Percentiles rank a stretch among this genome's conserved stretches.
Evolutionary conservation across 148 eudicot species (phyloP).

Genomic region (Suaeda aralocaspica): DNA sequence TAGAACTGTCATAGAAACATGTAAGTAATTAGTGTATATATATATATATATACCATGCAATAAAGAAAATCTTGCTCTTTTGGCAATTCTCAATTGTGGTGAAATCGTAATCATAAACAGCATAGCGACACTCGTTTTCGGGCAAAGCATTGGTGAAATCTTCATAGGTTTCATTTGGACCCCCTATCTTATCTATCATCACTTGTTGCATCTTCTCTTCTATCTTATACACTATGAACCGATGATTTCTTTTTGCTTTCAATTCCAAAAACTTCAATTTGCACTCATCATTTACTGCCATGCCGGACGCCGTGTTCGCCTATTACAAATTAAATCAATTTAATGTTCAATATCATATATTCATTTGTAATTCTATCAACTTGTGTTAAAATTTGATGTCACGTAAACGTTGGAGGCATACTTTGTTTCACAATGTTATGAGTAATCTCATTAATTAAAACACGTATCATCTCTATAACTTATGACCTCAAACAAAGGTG

Average conservation of each 20-base stretch:
- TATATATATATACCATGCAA: conserved; percentile 48
- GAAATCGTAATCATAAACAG: conserved; percentile 41
- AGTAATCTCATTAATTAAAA: too few species aligned
- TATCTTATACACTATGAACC: conserved; percentile 39
- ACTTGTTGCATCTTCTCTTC: conserved; percentile 40
- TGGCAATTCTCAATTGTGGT: conserved; percentile 39
- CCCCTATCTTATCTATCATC: conserved; percentile 36
- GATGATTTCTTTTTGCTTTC: conserved; percentile 34
- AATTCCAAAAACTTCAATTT: conserved; percentile 41
- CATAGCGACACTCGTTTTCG: conserved; percentile 38
- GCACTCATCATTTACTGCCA: conserved; percentile 48
- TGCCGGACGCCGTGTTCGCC: conserved; percentile 47
- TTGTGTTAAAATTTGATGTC: too few species aligned
- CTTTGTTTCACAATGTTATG: too few species aligned
- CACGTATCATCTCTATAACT: too few species aligned
- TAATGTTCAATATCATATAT: not conserved
- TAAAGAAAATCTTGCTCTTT: conserved; percentile 49
- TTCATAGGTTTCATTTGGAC: conserved; percentile 33
- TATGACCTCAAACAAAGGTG: too few species aligned
- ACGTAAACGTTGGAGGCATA: too few species aligned
- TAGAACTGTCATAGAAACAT: too few species aligned
- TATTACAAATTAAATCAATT: not conserved
- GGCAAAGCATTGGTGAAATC: conserved; percentile 41
- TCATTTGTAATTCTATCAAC: not conserved
- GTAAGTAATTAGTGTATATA: too few species aligned